phyloP scores from a whole-genome alignment of 306 rosid species.

The Purshia tridentata region DNA sequence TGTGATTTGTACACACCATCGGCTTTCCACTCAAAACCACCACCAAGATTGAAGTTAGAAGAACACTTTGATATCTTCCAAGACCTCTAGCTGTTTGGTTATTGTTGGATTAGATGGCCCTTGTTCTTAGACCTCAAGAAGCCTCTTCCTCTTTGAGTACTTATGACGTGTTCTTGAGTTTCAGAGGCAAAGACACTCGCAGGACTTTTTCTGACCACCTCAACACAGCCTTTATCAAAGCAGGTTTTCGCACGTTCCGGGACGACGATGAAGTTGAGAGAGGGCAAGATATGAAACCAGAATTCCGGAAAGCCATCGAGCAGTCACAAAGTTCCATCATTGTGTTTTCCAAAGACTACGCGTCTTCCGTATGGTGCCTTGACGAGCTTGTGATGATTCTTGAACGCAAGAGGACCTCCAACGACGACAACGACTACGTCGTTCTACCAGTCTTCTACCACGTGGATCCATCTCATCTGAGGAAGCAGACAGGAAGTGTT shows the following conservation, averaged over 20 bases:
- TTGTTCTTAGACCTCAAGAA: not conserved
- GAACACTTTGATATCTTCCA: too few species aligned
- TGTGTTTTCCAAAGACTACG: constrained; percentile 6
- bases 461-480: not conserved
- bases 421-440: not conserved
- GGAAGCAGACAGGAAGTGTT: not conserved
- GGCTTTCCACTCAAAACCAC: too few species aligned
- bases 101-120: not conserved
- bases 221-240: not conserved
- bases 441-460: not conserved
- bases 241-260: not conserved
- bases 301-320: not conserved
- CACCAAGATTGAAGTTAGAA: too few species aligned
- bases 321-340: not conserved
- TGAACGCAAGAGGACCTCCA: not conserved
- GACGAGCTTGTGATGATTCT: constrained; percentile 10
- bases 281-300: not conserved
- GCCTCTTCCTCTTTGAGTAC: not conserved
- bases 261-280: not conserved
- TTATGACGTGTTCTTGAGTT: constrained; percentile 12
- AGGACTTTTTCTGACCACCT: constrained; percentile 1
- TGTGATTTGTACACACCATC: too few species aligned
- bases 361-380: constrained; percentile 6
- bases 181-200: constrained; percentile 11
- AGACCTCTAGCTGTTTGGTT: not conserved